phyloP scores from a whole-genome alignment of 1,139 yeast species.

The Hanseniaspora gamundiae region DNA sequence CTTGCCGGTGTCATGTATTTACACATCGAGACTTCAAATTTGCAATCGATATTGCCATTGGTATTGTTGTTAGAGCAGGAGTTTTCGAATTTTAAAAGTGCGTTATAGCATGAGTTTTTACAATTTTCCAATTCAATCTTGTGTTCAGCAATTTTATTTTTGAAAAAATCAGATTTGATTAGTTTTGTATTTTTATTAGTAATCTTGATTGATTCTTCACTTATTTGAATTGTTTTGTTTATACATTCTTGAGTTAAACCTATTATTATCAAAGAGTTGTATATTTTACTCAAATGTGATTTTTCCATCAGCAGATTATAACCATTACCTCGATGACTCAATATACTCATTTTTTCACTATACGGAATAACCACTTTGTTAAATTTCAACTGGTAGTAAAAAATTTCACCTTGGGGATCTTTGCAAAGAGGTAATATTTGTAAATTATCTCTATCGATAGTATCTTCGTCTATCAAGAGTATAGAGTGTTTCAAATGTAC shows the following conservation, averaged over 20 bases:
- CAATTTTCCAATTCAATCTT: conserved; percentile 49
- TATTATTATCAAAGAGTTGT: conserved; percentile 61
- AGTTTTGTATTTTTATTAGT: conserved; percentile 27
- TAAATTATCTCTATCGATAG: conserved; percentile 2
- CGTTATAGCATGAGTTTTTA: conserved; percentile 47
- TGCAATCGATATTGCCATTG: conserved; percentile 44
- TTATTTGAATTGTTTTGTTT: conserved; percentile 26
- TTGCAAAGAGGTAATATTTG: not conserved
- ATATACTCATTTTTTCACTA: conserved; percentile 19
- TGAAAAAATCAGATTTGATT: conserved; percentile 41
- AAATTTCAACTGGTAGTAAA: conserved; percentile 28
- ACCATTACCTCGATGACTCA: conserved; percentile 47
- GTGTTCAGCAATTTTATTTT: conserved; percentile 41
- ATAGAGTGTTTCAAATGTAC: conserved; percentile 50
- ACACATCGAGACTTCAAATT: conserved; percentile 55
- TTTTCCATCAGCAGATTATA: conserved; percentile 60
- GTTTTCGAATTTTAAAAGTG: conserved; percentile 51
- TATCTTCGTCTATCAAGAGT: conserved; percentile 29
- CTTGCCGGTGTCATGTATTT: conserved; percentile 57
- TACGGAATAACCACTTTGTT: conserved; percentile 39
- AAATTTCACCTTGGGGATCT: conserved; percentile 1
- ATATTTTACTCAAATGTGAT: conserved; percentile 63
- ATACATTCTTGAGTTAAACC: conserved; percentile 58
- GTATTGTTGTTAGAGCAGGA: not conserved
- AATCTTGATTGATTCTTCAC: not conserved